These are phyloP conservation scores for Tolypocladium sp. DNA, from an alignment of 2,329 filamentous ascomycete genomes.

Conservation along the genomic window DNA sequence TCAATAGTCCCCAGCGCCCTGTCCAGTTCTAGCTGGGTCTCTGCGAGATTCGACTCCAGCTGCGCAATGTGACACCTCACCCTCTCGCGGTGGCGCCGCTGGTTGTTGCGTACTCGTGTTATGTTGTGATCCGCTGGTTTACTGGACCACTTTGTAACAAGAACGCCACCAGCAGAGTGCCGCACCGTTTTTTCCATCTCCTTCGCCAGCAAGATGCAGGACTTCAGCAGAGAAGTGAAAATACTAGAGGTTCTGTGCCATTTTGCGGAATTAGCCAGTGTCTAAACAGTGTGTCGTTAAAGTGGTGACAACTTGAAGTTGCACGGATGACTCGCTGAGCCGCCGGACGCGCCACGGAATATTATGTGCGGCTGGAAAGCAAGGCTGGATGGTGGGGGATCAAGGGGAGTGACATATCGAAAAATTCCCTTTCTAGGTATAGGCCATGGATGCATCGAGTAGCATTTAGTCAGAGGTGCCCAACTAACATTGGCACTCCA, in stretches of 20 bases:
- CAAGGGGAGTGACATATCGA: slow-evolving; percentile 2
- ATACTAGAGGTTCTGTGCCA: not conserved
- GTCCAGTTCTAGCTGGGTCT: slow-evolving; percentile 9
- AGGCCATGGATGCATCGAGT: no score
- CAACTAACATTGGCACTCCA: no score
- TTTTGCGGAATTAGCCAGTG: no score
- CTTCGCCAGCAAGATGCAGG: not conserved
- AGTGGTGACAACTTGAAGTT: no score
- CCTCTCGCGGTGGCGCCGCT: slow-evolving; percentile 38
- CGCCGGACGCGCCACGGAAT: no score
- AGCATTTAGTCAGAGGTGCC: no score
- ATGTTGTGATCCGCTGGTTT: slow-evolving; percentile 20
- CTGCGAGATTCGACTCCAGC: slow-evolving; percentile 13
- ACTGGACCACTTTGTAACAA: slow-evolving; percentile 16
- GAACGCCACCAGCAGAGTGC: not conserved
- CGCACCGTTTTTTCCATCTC: no score
- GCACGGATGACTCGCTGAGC: no score
- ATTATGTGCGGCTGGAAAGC: no score
- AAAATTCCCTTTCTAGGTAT: slow-evolving; percentile 3
- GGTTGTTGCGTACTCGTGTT: slow-evolving; percentile 38
- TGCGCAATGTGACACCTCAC: slow-evolving; percentile 26
- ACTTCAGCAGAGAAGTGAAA: not conserved
- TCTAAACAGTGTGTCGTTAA: no score
- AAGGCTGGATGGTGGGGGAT: no score
- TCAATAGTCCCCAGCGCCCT: slow-evolving; percentile 5